Conservation (phyloP, 2,329 filamentous ascomycete genomes). For the Calonectria pauciramosa region DNA sequence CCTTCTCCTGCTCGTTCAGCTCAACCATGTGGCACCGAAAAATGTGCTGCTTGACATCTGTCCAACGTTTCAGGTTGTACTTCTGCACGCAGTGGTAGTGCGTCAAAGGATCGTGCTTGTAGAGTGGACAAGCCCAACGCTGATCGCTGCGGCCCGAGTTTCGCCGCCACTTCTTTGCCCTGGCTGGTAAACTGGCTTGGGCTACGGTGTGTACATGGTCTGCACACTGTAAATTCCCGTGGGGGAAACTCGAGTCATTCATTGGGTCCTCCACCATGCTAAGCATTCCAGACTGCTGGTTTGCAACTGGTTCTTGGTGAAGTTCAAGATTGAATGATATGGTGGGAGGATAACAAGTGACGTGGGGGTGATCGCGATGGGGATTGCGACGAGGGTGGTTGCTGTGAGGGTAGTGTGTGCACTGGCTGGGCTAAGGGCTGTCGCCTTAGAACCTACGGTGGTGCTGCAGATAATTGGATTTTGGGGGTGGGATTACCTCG, state of each 20-base stretch:
- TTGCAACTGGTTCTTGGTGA: no score
- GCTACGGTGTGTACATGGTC: not conserved
- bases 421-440: no score
- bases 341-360: not conserved
- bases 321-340: not conserved
- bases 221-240: not conserved
- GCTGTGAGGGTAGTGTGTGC: no score
- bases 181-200: not conserved
- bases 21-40: not conserved
- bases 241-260: no score
- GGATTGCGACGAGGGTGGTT: no score
- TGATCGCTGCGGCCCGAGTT: not conserved
- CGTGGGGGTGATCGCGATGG: no score
- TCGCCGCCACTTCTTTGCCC: no score
- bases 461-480: no score
- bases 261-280: no score
- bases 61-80: not conserved
- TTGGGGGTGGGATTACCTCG: no score
- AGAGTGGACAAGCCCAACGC: not conserved
- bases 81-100: not conserved
- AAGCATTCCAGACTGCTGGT: no score
- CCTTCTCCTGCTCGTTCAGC: not conserved
- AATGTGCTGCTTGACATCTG: not conserved
- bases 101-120: not conserved
- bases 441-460: no score